Percentiles rank a stretch among this genome's conserved stretches.
Evolutionary conservation across 331 rosid species (phyloP).

Genomic region (Quercus lobata): DNA sequence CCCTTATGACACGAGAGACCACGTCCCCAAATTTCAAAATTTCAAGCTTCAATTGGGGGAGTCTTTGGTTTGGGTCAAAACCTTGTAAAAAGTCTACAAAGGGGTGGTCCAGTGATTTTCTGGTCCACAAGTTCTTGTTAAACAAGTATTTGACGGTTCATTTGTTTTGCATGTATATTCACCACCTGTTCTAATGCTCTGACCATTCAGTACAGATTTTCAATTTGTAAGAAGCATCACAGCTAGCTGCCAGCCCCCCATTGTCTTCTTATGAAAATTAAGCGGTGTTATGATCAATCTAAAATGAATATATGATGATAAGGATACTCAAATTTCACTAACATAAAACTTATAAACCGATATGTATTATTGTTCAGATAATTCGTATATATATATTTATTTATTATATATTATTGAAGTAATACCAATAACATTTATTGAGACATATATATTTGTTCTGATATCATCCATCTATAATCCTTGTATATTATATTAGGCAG

Average conservation of each 20-base stretch:
- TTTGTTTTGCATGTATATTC: constrained; percentile 14
- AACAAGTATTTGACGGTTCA: constrained; percentile 23
- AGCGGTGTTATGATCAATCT: neutral
- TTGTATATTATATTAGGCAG: too few relatives aligned
- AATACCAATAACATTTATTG: too few relatives aligned
- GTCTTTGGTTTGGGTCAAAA: neutral
- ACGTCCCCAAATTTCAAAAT: neutral
- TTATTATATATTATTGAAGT: too few relatives aligned
- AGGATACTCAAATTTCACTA: too few relatives aligned
- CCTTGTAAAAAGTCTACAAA: neutral
- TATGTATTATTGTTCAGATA: too few relatives aligned
- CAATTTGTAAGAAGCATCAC: neutral
- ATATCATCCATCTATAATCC: too few relatives aligned
- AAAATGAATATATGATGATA: too few relatives aligned
- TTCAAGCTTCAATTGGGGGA: too few relatives aligned
- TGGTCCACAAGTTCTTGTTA: neutral
- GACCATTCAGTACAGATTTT: neutral
- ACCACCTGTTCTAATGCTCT: neutral
- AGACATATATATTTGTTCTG: too few relatives aligned
- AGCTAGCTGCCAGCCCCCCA: neutral
- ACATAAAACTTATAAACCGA: too few relatives aligned
- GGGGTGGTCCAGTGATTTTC: neutral
- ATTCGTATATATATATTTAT: too few relatives aligned
- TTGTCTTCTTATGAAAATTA: neutral
- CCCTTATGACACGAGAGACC: neutral